phyloP scores from a whole-genome alignment of 257 asterid genomes.

The Primulina eburnea region DNA sequence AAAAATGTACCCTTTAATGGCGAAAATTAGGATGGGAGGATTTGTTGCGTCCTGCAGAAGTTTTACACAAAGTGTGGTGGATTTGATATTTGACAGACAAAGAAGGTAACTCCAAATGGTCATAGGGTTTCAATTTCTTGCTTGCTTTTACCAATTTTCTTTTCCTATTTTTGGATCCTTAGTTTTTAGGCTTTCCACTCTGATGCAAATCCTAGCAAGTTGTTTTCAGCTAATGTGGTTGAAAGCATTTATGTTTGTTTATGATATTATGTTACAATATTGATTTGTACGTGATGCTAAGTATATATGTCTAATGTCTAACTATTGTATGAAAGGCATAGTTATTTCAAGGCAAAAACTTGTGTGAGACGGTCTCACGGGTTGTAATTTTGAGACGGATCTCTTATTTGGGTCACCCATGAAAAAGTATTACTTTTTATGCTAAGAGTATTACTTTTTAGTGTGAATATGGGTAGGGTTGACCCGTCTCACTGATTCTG shows the following conservation, averaged over 20 bases:
- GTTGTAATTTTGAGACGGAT: no score
- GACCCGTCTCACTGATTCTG: no score
- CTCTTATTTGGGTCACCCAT: no score
- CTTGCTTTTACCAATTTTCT: conserved; percentile 24
- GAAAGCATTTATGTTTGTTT: neutral
- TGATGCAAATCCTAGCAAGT: conserved; percentile 17
- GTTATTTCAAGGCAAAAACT: no score
- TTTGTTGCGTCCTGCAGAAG: conserved; percentile 54
- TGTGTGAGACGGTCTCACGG: no score
- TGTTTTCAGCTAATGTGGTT: neutral
- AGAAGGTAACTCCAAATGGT: neutral
- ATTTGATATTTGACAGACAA: conserved; percentile 38
- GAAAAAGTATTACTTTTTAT: no score
- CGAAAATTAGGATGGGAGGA: conserved; percentile 23
- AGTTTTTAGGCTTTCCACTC: conserved; percentile 24
- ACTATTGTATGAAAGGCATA: no score
- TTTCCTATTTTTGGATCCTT: conserved; percentile 24
- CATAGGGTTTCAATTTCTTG: conserved; percentile 38
- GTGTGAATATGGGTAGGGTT: no score
- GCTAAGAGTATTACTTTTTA: no score
- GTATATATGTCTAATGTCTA: no score
- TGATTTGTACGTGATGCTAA: no score
- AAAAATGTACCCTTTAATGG: conserved; percentile 5
- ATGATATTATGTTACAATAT: neutral
- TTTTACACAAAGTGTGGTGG: conserved; percentile 19